phyloP scores from a whole-genome alignment of 2,329 filamentous ascomycete genomes.

The Colletotrichum orbiculare region DNA sequence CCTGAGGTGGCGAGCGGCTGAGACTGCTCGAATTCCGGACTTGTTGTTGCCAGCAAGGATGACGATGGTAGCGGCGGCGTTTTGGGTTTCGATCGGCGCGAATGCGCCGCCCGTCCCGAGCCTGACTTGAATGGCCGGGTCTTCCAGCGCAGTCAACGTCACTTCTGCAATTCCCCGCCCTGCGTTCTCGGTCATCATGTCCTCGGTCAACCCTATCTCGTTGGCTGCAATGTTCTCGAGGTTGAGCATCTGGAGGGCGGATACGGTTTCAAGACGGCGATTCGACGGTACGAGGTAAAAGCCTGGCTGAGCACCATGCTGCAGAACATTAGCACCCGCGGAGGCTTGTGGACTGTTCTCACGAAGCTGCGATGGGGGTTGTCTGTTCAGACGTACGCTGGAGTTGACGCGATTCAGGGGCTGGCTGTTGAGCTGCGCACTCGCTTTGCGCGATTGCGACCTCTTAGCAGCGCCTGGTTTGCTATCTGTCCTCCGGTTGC shows the following conservation, averaged over 20 bases:
- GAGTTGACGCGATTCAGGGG: slow-evolving; percentile 62
- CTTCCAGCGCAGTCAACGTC: slow-evolving; percentile 74
- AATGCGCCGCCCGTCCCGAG: slow-evolving; percentile 53
- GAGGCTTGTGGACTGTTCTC: slow-evolving; percentile 28
- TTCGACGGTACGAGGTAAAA: slow-evolving; percentile 67
- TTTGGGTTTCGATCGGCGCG: slow-evolving; percentile 41
- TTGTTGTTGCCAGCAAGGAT: slow-evolving; percentile 97
- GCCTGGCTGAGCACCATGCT: slow-evolving; percentile 49
- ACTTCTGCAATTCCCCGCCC: slow-evolving; percentile 90
- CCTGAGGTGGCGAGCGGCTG: slow-evolving; percentile 86
- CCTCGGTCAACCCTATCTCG: slow-evolving; percentile 87
- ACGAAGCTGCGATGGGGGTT: slow-evolving; percentile 30
- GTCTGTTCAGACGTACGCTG: slow-evolving; percentile 48
- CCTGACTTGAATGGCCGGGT: slow-evolving; percentile 68
- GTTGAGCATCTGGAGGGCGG: slow-evolving; percentile 87
- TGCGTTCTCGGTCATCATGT: slow-evolving; percentile 92
- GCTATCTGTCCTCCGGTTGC: slow-evolving; percentile 62
- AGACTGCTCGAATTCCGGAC: slow-evolving; percentile 84
- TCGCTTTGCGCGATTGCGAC: slow-evolving; percentile 69
- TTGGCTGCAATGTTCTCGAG: slow-evolving; percentile 91
- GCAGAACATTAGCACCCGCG: slow-evolving; percentile 44
- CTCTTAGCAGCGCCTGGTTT: slow-evolving; percentile 60
- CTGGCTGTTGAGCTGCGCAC: slow-evolving; percentile 52
- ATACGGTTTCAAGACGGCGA: slow-evolving; percentile 71
- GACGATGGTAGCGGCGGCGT: slow-evolving; percentile 61